Evolutionary conservation across 2,329 filamentous ascomycete genomes (phyloP).

Genomic region (Juglanconis juglandina): DNA sequence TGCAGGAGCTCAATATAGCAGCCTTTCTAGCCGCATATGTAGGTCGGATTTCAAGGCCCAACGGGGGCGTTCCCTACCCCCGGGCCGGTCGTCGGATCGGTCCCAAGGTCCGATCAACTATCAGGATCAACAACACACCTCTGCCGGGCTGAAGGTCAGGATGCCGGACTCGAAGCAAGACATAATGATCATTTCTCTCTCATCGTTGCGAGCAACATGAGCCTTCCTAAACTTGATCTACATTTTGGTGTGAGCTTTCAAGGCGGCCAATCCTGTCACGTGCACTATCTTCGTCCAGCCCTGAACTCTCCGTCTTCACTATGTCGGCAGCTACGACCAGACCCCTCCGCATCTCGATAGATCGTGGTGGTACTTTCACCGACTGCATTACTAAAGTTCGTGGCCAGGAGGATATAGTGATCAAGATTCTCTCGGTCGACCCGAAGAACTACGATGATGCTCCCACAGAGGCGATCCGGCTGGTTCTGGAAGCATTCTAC

Average conservation of each 20-base stretch:
- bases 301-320: neutral
- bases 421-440: constrained; percentile 66
- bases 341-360: neutral
- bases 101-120: neutral
- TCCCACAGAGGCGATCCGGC: constrained; percentile 56
- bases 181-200: neutral
- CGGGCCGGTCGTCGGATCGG: neutral
- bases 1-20: neutral
- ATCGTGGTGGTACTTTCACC: constrained; percentile 8
- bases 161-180: neutral
- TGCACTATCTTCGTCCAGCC: no score
- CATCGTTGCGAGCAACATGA: neutral
- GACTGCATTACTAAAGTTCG: constrained; percentile 4
- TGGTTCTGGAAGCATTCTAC: constrained; percentile 17
- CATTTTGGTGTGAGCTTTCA: no score
- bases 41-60: no score
- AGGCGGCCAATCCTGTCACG: no score
- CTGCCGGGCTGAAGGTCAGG: neutral
- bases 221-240: neutral
- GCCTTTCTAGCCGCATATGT: no score
- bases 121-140: neutral
- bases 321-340: neutral
- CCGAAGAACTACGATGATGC: constrained; percentile 66
- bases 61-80: neutral
- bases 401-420: constrained; percentile 58